Evolutionary conservation across 2,329 filamentous ascomycete genomes (phyloP), one percentile per base, ranked within the genome.

Genomic region (Epichloe sibirici): DNA sequence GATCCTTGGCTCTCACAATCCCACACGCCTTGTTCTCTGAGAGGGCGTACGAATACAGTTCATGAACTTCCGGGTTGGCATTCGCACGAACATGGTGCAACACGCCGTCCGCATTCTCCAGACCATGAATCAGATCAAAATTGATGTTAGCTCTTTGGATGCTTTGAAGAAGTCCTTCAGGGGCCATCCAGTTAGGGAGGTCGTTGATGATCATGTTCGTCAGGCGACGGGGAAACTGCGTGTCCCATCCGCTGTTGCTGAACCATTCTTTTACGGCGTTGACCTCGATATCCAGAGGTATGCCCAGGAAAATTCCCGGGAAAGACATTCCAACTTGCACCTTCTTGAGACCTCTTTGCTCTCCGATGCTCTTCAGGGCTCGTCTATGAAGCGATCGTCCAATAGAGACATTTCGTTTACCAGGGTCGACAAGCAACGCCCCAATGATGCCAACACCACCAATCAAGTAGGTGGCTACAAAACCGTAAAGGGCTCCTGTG

Each of bases 401-500:
- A 55, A 97, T 93, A 0, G 90, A 95, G 9, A 95, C 77, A 61
- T 90, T 93, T 37, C 91, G 82, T 62, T 94, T 85, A 4, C 78
- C 72, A 0, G 91, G 90, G 58, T 96, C 90, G 39, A 97, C 91
- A 56, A 96, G 86, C n/a, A 97, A 75, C 3, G 88, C 82, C 0
- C 86, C 90, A 49, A 97, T 82, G 17, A 89, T 84, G 15, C 88
- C 89, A 4, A 83, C 83, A 1, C 71, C 71, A 42, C 81, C 81
- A 62, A 86, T 82, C 64, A 81, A 90, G 64, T 95, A 96, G 0
- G 90, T 95, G 0, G 90, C 86, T 62, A 87, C 91, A 67, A 96
- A 97, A 2, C 90, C 90, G 63, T 95, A 96, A 0, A 97, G 71
- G 0, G 88, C 88, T 57, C 89, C 85, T 0, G 90, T 97, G 66